These are phyloP conservation scores for Naumovozyma dairenensis DNA, from an alignment of 805 yeast genomes.

Conservation along the genomic window DNA sequence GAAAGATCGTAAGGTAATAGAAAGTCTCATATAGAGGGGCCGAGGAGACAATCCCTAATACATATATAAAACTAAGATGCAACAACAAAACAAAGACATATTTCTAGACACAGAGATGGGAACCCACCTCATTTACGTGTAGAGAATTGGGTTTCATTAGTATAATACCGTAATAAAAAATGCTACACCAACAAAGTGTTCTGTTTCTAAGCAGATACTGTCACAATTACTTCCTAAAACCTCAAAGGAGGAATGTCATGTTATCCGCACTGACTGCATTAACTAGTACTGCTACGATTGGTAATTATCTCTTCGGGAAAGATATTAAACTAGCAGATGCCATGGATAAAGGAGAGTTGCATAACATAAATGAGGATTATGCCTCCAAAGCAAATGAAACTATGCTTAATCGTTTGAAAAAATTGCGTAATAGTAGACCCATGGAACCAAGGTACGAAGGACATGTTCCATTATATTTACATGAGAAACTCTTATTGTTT, in stretches of 20 bases:
- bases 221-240: too few species aligned
- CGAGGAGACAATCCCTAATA: too few species aligned
- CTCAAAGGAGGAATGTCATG: neutral
- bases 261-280: neutral
- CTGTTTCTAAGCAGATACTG: too few species aligned
- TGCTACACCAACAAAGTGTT: too few species aligned
- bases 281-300: constrained; percentile 11
- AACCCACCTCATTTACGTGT: too few species aligned
- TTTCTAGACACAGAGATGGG: too few species aligned
- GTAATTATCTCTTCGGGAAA: constrained; percentile 27
- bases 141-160: too few species aligned
- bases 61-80: too few species aligned
- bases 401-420: constrained; percentile 21
- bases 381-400: constrained; percentile 31
- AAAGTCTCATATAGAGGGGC: too few species aligned
- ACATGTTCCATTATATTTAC: constrained; percentile 60
- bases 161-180: too few species aligned
- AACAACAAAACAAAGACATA: too few species aligned
- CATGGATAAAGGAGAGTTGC: constrained; percentile 35
- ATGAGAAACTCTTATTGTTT: constrained; percentile 58
- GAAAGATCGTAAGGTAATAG: too few species aligned
- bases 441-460: constrained; percentile 47
- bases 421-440: constrained; percentile 21
- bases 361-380: constrained; percentile 22
- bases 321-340: constrained; percentile 48